Percentiles rank a stretch among this genome's conserved stretches.
These are phyloP conservation scores for Penicillium ucsense DNA, from an alignment of 495 filamentous ascomycete species.

Conservation along the genomic window DNA sequence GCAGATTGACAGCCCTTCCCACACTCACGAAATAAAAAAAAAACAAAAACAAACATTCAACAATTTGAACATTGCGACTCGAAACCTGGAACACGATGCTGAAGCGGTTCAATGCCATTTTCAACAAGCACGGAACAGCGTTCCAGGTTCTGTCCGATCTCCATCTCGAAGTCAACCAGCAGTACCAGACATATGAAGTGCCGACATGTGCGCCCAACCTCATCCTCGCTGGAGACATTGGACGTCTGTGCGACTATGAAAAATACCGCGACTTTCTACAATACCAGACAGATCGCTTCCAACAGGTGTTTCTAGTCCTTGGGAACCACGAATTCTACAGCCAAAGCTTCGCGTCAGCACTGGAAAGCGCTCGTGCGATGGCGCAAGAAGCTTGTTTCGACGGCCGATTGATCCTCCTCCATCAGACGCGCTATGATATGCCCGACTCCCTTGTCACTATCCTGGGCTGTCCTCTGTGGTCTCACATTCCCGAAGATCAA, in stretches of 20 bases:
- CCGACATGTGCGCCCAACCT: conserved; percentile 39
- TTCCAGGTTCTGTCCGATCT: conserved; percentile 51
- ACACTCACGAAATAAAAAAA: too few species aligned
- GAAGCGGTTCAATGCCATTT: background rate
- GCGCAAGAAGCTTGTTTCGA: conserved; percentile 34
- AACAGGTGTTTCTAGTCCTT: conserved; percentile 41
- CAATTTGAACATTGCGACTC: too few species aligned
- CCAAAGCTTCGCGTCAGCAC: conserved; percentile 20
- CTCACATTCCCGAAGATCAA: conserved; percentile 29
- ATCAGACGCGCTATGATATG: conserved; percentile 34
- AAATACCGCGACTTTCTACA: conserved; percentile 41
- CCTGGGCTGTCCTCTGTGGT: conserved; percentile 51
- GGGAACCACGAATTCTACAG: conserved; percentile 55
- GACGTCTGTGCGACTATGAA: conserved; percentile 43
- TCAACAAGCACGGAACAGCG: background rate
- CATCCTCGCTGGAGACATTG: conserved; percentile 50
- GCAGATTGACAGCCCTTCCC: too few species aligned
- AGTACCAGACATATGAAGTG: conserved; percentile 40
- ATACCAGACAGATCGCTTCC: conserved; percentile 32
- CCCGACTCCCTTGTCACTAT: conserved; percentile 31
- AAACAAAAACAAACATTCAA: too few species aligned
- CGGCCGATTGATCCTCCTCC: conserved; percentile 36
- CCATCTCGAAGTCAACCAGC: conserved; percentile 44
- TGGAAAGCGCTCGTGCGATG: conserved; percentile 34
- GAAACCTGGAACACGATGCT: background rate